phyloP scores from a whole-genome alignment of 164 flowering plant genomes.

The Berberis thunbergii region DNA sequence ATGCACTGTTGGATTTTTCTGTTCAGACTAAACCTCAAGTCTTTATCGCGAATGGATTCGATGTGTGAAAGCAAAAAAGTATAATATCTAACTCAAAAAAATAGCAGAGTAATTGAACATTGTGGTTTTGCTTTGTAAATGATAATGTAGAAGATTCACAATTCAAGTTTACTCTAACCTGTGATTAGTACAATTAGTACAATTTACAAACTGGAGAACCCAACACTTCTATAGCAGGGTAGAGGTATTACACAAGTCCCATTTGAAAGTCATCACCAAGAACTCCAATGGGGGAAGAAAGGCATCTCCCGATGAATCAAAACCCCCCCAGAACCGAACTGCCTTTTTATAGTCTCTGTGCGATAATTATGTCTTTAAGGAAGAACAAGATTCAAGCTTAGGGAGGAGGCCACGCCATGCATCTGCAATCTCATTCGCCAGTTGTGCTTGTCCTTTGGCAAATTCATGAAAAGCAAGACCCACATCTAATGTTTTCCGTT shows the following conservation, averaged over 20 bases:
- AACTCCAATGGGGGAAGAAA: neutral
- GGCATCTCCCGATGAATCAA: too few species aligned
- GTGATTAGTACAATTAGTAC: neutral
- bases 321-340: conserved; percentile 2
- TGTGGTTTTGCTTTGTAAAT: neutral
- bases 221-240: neutral
- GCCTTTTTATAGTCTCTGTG: neutral
- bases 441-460: conserved; percentile 83
- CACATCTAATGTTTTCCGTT: conserved; percentile 75
- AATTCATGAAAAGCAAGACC: conserved; percentile 87
- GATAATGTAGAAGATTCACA: neutral
- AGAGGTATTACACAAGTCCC: neutral
- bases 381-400: conserved; percentile 70
- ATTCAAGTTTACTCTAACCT: neutral
- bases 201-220: neutral
- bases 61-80: too few species aligned
- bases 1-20: too few species aligned
- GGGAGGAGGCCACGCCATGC: conserved; percentile 94
- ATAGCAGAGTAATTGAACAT: too few species aligned
- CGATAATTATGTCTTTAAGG: conserved; percentile 10
- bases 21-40: too few species aligned
- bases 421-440: conserved; percentile 73
- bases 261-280: neutral
- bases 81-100: too few species aligned
- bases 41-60: too few species aligned